phyloP scores from a whole-genome alignment of 495 filamentous ascomycete species.

The Friedmanniomyces simplex region DNA sequence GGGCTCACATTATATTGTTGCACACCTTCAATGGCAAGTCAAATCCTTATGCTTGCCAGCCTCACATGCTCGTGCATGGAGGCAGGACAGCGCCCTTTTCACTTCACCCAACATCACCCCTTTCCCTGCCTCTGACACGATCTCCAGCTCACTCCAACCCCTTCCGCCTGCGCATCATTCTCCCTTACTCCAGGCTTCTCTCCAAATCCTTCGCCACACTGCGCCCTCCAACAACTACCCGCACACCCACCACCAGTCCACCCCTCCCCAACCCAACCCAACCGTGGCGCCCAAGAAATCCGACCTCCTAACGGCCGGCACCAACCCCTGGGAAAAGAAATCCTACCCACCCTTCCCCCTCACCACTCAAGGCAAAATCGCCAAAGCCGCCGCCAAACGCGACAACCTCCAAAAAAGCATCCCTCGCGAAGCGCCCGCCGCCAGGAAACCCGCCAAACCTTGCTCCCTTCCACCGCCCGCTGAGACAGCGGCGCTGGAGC shows the following conservation, averaged over 20 bases:
- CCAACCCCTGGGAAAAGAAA: not conserved
- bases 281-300: not conserved
- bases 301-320: not conserved
- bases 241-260: not conserved
- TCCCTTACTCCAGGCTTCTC: too few species aligned
- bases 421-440: not conserved
- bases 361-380: not conserved
- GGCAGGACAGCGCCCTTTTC: too few species aligned
- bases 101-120: too few species aligned
- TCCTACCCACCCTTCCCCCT: not conserved
- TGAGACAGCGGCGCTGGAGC: not conserved
- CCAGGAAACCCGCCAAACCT: not conserved
- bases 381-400: not conserved
- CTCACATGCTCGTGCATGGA: too few species aligned
- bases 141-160: too few species aligned
- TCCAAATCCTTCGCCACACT: too few species aligned
- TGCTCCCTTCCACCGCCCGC: not conserved
- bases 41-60: too few species aligned
- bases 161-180: too few species aligned
- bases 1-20: too few species aligned
- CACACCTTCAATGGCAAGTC: too few species aligned
- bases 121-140: too few species aligned
- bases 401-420: not conserved
- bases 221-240: not conserved
- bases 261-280: not conserved